Evolutionary conservation across 441 rosid species (phyloP), one percentile per base, ranked within the genome.

Genomic region (Euphorbia celastroides): DNA sequence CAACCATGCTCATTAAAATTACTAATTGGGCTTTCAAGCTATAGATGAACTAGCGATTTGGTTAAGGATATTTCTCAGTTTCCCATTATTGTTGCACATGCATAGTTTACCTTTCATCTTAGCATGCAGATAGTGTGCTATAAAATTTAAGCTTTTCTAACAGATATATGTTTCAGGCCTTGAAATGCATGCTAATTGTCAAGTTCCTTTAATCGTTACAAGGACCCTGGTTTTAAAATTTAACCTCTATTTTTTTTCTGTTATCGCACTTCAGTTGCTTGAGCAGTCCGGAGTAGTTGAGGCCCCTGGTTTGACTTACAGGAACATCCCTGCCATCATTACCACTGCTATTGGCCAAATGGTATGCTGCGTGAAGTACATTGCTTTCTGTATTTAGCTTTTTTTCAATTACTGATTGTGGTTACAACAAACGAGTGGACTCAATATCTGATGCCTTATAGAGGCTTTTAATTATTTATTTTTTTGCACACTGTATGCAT

Each of bases 311-410:
- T 74, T 86, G 70, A 34, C 60, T 51, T 83, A 64, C 72, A 76
- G 81, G 75, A 77, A 80, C 69, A 61, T 70, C 41, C 83, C 90
- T 13, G 76, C 86, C 25, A 54, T 77, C 44, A 63, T 74, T 9
- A 81, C 88, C 36, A 88, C 96, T 34, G 87, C 94, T 60, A 67
- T 83, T 72, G 94, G 93, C 69, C 88, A 88, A 69, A 88, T 87
- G 98, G 96, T 92, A 78, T 23, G 69, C 5, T 7, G 5, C 65
- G 34, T 44, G 34, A 34, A 46, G 11, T 64, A 1, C 25, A 59
- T 26, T 26, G 44, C 56, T 57, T 57, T 19, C 14, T 23, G 23
- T 31, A 42, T 51, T 16, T 38, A n/a, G 26, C 28, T 36, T 28
- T 19, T n/a, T 14, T 19, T 57, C 11, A 2, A 1, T 16, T 25